Conservation (phyloP, 768 basidiomycete species). For the Gelatoporia subvermispora region DNA sequence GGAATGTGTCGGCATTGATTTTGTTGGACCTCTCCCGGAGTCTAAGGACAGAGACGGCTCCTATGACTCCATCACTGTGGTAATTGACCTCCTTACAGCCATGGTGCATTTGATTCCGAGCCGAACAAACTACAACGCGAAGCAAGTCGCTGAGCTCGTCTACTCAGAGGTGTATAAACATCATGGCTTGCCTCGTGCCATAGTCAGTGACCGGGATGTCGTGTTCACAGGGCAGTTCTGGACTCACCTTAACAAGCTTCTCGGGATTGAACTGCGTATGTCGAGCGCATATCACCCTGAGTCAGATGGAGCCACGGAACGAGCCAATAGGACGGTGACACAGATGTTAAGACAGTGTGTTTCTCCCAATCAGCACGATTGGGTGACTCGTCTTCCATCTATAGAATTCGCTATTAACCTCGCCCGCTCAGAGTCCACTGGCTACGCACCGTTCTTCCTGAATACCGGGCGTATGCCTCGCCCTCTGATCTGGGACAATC, state of each 20-base stretch:
- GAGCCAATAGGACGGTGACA: constrained; percentile 14
- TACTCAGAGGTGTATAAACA: constrained; percentile 30
- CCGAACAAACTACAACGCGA: constrained; percentile 22
- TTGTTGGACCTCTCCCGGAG: constrained; percentile 30
- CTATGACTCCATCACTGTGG: constrained; percentile 21
- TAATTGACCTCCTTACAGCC: constrained; percentile 19
- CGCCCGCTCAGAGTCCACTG: constrained; percentile 25
- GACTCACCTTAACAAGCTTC: constrained; percentile 13
- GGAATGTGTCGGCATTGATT: constrained; percentile 37
- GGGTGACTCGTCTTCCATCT: constrained; percentile 26
- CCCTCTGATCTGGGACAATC: constrained; percentile 25
- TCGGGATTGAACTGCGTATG: constrained; percentile 18
- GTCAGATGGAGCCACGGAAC: constrained; percentile 25
- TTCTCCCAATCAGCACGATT: constrained; percentile 18
- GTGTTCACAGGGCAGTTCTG: constrained; percentile 35
- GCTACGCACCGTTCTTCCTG: constrained; percentile 30
- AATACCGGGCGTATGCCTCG: constrained; percentile 18
- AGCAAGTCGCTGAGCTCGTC: constrained; percentile 30
- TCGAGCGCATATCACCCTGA: constrained; percentile 28
- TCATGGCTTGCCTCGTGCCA: constrained; percentile 28
- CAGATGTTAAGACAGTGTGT: constrained; percentile 15
- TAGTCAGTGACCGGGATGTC: constrained; percentile 25
- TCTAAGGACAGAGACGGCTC: constrained; percentile 17
- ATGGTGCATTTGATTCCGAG: constrained; percentile 26
- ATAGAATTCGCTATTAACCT: constrained; percentile 37